Base-by-base conservation (phyloP, 139 green algal genomes). In the Dunaliella sp. region DNA sequence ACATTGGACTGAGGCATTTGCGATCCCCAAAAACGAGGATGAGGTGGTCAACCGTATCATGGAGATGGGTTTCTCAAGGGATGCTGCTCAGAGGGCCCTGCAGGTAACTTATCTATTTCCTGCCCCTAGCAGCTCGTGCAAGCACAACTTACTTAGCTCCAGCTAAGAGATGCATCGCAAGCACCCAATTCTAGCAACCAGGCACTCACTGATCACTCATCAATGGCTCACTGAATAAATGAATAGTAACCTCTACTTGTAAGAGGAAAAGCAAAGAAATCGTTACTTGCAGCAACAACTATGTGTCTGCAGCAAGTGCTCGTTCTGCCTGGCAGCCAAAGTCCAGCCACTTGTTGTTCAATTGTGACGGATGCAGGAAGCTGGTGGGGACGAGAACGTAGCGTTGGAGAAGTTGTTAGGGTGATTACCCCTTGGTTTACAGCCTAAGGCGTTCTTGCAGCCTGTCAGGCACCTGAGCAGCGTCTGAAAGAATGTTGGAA, bases 31-130 rank as follows among this genome's bases (percentile, higher is more conserved):
- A n/a, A 72, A 28, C 3, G 81, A 80, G 31, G 83, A 86, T 24
- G 84, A 89, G 16, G 88, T 88, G 75, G 77, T 90, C 72, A 86
- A 38, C 3, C 74, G 0, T 30, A 59, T 85, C 0, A 87, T 93
- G 37, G 96, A 97, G 58, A 98, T 98, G 96, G 96, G 96, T 16
- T 98, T 98, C 85, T 77, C 77, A 0, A 48, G 87, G 21, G 90
- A 87, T 3, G 83, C 88, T 0, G 93, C 91, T 16, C 76, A 87
- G 2, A 33, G 58, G 33, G 96, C 96, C 25, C 84, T 98, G 33
- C 72, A 83, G 79, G 79, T 83, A 65, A 16, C 48, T 65, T 65
- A 26, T 7, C 48, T 65, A 16, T 26, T 65, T 26, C 48, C 48
- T 65, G n/a, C n/a, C n/a, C n/a, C n/a, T n/a, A n/a, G n/a, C n/a